A percentile compares a stretch with the other conserved stretches of the same genome.
phyloP scores from a whole-genome alignment of 2,329 filamentous ascomycete genomes.

The Monosporascus sp. region DNA sequence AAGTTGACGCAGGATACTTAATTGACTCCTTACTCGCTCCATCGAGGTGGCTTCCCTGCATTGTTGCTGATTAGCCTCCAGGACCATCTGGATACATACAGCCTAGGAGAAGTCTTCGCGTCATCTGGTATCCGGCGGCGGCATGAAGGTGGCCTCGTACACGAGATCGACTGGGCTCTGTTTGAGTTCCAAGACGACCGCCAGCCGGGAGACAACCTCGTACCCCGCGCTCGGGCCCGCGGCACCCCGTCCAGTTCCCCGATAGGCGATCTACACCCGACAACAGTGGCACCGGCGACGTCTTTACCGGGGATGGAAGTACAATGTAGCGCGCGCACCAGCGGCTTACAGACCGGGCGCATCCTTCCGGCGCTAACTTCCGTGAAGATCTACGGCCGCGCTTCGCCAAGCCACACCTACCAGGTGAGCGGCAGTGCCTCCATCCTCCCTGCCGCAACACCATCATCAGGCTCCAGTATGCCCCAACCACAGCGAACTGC shows the following conservation, averaged over 20 bases:
- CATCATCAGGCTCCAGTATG: not conserved
- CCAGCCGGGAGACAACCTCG: constrained; percentile 65
- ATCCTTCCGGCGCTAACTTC: constrained; percentile 75
- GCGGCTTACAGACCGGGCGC: constrained; percentile 71
- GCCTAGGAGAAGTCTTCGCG: constrained; percentile 78
- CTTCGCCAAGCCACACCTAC: constrained; percentile 70
- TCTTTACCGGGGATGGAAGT: constrained; percentile 71
- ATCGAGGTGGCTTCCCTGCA: not conserved
- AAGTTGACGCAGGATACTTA: not conserved
- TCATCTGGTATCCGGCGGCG: constrained; percentile 84
- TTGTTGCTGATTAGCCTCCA: constrained; percentile 39
- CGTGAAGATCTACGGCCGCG: constrained; percentile 81
- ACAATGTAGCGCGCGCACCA: constrained; percentile 84
- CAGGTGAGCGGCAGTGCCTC: constrained; percentile 45
- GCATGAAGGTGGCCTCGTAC: constrained; percentile 63
- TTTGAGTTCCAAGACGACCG: constrained; percentile 73
- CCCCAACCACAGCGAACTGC: too few species aligned
- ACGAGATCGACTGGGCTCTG: constrained; percentile 94
- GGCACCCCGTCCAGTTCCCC: constrained; percentile 24
- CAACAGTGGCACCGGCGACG: constrained; percentile 52
- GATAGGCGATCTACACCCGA: constrained; percentile 41
- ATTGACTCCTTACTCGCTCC: not conserved
- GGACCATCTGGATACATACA: constrained; percentile 78
- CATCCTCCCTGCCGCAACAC: not conserved
- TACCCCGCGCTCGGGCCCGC: constrained; percentile 39